These are phyloP conservation scores for Xylariaceae sp. DNA, from an alignment of 2,329 filamentous ascomycete genomes.

Conservation along the genomic window DNA sequence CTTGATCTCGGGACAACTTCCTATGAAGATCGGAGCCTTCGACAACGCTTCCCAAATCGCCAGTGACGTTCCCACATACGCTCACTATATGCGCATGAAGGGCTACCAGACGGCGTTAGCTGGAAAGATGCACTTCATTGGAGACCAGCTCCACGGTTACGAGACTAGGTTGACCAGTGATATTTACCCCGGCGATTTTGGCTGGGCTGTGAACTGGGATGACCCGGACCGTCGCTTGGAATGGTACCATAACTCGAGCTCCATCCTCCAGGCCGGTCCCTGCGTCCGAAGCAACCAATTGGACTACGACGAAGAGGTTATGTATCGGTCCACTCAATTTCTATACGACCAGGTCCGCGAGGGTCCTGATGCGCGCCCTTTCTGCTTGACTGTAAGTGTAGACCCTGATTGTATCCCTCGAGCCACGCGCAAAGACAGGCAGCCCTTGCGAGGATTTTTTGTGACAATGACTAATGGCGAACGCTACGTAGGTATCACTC, in stretches of 20 bases:
- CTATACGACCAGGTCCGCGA: slow-evolving; percentile 87
- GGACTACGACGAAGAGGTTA: slow-evolving; percentile 94
- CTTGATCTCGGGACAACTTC: slow-evolving; percentile 88
- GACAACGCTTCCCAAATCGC: slow-evolving; percentile 85
- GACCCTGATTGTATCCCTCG: too few relatives aligned
- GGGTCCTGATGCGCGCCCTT: slow-evolving; percentile 68
- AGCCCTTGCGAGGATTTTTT: too few relatives aligned
- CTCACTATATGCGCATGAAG: slow-evolving; percentile 79
- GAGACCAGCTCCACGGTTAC: slow-evolving; percentile 91
- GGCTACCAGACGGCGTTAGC: slow-evolving; percentile 89
- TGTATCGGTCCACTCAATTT: slow-evolving; percentile 86
- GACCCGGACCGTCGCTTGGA: slow-evolving; percentile 80
- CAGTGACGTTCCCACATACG: slow-evolving; percentile 84
- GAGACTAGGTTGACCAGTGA: slow-evolving; percentile 90
- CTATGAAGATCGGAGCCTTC: slow-evolving; percentile 86
- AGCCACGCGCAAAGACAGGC: too few relatives aligned
- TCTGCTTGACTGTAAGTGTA: slow-evolving; percentile 66
- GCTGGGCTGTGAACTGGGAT: slow-evolving; percentile 96
- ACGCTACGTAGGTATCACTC: slow-evolving; percentile 60
- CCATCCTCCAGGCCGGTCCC: slow-evolving; percentile 82
- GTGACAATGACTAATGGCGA: too few relatives aligned
- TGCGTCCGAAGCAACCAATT: slow-evolving; percentile 92
- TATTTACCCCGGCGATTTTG: slow-evolving; percentile 91
- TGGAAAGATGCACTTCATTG: slow-evolving; percentile 97
- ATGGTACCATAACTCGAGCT: slow-evolving; percentile 96